A percentile compares a stretch with the other conserved stretches of the same genome.
Conservation (phyloP, 73 alveolate genomes). For the Vitrella brassicaformis region DNA sequence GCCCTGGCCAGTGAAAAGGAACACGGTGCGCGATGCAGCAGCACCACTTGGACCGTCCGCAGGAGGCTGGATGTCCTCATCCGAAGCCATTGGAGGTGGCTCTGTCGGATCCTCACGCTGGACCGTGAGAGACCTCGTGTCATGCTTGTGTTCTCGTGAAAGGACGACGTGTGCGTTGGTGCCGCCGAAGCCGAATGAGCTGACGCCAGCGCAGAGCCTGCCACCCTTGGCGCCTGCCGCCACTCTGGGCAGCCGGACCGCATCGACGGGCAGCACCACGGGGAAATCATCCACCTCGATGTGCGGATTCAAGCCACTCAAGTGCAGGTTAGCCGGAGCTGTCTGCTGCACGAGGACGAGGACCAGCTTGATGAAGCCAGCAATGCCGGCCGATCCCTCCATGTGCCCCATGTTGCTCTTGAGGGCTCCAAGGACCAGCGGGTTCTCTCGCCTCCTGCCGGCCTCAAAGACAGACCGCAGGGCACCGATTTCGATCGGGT, state of each 20-base stretch:
- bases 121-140: too few species aligned
- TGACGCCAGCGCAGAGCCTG: conserved; percentile 5
- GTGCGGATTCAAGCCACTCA: conserved; percentile 20
- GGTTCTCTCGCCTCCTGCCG: too few species aligned
- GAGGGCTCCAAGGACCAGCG: not conserved
- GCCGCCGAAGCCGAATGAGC: conserved; percentile 36
- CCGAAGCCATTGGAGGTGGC: not conserved
- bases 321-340: conserved; percentile 20
- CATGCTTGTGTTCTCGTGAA: too few species aligned
- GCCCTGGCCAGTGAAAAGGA: conserved; percentile 36
- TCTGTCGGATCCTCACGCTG: too few species aligned
- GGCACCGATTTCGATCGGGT: too few species aligned
- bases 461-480: too few species aligned
- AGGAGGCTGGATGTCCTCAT: too few species aligned
- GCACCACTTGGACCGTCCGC: conserved; percentile 1
- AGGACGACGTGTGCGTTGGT: conserved; percentile 15
- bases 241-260: not conserved
- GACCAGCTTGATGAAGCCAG: conserved; percentile 19
- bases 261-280: not conserved
- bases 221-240: too few species aligned
- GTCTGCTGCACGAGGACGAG: not conserved
- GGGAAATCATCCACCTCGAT: conserved; percentile 27
- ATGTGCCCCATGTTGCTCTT: conserved; percentile 20
- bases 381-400: conserved; percentile 39
- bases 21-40: conserved; percentile 4